Conservation (phyloP, 345 rosid genomes). For the Populus alba region DNA sequence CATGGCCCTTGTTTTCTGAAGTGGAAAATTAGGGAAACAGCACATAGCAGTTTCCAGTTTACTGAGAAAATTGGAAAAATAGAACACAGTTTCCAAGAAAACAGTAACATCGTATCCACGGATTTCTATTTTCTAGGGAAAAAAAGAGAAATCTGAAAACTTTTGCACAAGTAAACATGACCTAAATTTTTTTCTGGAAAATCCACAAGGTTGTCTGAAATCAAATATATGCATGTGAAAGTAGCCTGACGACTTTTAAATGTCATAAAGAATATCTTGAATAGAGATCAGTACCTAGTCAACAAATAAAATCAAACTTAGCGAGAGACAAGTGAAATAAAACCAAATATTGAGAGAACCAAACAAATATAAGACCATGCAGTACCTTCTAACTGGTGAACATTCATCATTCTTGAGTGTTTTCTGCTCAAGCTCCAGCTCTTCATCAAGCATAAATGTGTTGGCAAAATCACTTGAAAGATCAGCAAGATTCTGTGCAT, state of each 20-base stretch:
- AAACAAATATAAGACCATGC: slow-evolving; percentile 6
- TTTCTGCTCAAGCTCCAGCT: slow-evolving; percentile 81
- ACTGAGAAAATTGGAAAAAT: background rate
- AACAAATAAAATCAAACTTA: background rate
- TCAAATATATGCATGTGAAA: background rate
- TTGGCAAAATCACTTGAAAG: slow-evolving; percentile 63
- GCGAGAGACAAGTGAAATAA: background rate
- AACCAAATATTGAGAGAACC: background rate
- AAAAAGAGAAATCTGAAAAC: background rate
- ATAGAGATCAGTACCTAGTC: background rate
- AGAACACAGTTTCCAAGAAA: too few relatives aligned
- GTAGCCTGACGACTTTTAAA: background rate
- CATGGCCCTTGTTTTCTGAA: background rate
- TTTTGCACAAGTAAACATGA: background rate
- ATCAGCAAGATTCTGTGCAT: slow-evolving; percentile 39
- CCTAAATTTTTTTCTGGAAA: background rate
- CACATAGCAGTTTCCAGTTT: background rate
- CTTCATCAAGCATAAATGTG: slow-evolving; percentile 94
- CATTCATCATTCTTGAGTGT: slow-evolving; percentile 41
- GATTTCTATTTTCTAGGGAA: background rate
- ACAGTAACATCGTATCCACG: background rate
- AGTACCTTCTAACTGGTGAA: slow-evolving; percentile 57
- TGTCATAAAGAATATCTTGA: background rate
- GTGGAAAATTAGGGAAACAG: background rate
- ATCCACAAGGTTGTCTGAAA: background rate